A percentile compares a stretch with the other conserved stretches of the same genome.
These are phyloP conservation scores for Pseudogymnoascus sp. DNA, from an alignment of 2,329 filamentous ascomycete genomes.

Conservation along the genomic window DNA sequence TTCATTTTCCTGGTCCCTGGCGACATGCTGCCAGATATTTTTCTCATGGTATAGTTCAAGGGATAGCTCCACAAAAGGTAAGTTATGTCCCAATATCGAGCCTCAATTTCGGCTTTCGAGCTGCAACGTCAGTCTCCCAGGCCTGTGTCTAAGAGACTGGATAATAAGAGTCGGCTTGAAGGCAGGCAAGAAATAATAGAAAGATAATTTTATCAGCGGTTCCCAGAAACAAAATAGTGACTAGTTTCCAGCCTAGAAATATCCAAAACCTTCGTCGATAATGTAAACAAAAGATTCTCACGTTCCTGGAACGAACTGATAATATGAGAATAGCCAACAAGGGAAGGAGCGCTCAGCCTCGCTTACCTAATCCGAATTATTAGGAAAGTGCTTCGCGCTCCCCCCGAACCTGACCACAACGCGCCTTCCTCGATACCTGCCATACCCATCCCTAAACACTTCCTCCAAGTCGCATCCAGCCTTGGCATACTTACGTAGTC, in stretches of 20 bases:
- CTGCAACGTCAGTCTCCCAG: background rate
- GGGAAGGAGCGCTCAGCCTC: background rate
- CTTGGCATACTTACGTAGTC: background rate
- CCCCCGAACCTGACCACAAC: background rate
- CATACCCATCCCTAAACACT: background rate
- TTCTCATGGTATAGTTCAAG: background rate
- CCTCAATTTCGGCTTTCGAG: background rate
- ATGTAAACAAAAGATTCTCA: background rate
- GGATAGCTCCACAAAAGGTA: background rate
- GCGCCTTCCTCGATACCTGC: background rate
- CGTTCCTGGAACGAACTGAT: background rate
- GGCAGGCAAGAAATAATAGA: background rate
- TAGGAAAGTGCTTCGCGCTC: background rate
- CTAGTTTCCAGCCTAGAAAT: background rate
- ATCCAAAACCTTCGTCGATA: background rate
- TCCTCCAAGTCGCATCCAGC: background rate
- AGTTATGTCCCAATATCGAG: background rate
- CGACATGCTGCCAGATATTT: background rate
- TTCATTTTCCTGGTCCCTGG: background rate
- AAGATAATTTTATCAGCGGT: background rate
- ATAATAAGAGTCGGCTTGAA: background rate
- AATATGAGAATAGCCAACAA: background rate
- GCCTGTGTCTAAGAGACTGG: background rate
- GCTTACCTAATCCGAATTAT: slow-evolving; percentile 6
- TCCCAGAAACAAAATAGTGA: background rate